Percentiles rank a stretch among this genome's conserved stretches.
These are phyloP conservation scores for Paratrypanosoma confusum DNA, from an alignment of 208 protist genomes.

Conservation along the genomic window DNA sequence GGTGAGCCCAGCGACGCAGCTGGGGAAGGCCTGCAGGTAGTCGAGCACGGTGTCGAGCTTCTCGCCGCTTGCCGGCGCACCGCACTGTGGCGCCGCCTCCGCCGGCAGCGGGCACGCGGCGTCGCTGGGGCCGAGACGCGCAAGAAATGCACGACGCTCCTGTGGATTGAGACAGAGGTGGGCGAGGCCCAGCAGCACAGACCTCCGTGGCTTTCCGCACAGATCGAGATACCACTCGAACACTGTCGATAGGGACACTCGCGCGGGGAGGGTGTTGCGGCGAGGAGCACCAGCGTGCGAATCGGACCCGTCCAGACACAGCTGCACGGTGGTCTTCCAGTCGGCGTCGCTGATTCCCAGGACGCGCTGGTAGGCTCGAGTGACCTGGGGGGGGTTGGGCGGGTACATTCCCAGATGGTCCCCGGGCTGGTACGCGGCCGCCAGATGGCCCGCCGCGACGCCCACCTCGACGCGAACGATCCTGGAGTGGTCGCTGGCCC, in stretches of 20 bases:
- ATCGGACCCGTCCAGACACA: conserved; percentile 19
- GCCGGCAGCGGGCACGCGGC: not conserved
- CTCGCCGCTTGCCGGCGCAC: not conserved
- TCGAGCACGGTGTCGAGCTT: conserved; percentile 45
- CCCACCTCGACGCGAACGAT: conserved; percentile 56
- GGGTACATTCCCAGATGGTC: conserved; percentile 90
- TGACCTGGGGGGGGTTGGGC: conserved; percentile 56
- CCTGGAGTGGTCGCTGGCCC: conserved; percentile 43
- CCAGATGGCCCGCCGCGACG: conserved; percentile 11
- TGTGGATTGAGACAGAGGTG: conserved; percentile 43
- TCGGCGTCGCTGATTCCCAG: conserved; percentile 36
- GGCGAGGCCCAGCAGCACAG: conserved; percentile 44
- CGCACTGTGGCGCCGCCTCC: not conserved
- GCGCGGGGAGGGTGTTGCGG: conserved; percentile 49
- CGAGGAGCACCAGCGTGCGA: conserved; percentile 17
- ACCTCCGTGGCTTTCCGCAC: conserved; percentile 51
- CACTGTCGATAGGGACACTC: conserved; percentile 40
- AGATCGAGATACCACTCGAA: conserved; percentile 75
- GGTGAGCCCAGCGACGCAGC: conserved; percentile 41
- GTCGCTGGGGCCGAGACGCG: conserved; percentile 14
- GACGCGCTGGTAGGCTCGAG: conserved; percentile 39
- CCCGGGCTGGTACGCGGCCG: conserved; percentile 84
- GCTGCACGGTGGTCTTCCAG: conserved; percentile 33
- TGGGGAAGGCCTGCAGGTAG: conserved; percentile 60
- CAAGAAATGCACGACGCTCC: conserved; percentile 44